Evolutionary conservation across 495 filamentous ascomycete species (phyloP), one percentile per base, ranked within the genome.

Genomic region (Daldinia bambusicola): DNA sequence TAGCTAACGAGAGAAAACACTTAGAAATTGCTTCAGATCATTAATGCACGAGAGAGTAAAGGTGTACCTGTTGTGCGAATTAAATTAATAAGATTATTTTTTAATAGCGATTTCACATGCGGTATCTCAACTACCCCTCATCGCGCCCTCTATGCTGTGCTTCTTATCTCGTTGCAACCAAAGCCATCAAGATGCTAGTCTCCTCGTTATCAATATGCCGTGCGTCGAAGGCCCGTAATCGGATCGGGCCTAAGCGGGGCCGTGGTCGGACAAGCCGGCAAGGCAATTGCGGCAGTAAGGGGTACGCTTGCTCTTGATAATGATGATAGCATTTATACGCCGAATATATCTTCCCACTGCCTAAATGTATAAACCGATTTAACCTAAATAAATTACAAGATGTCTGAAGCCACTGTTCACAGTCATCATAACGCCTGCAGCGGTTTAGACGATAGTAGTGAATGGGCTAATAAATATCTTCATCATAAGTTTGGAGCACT

Each of bases 401-500:
- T 26, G 26, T 3, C 26, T 26, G 3, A 26, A 1, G 26, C 26
- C 26, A 26, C 26, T 26, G 3, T 26, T 26, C 26, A 3, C 1
- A 26, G 26, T 3, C 26, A 26, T 3, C 3, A 26, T 26, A 26
- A 26, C 26, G 26, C 26, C 26, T 26, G 26, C 26, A 1, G 26
- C 26, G 3, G 26, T 3, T 26, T 26, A 3, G 26, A 26, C 26
- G 26, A 26, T 26, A 26, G 26, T 26, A 26, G 3, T 3, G 26
- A 20, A 6, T 0, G 6, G n/a, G 6, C 16, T 16, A 45, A 8
- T 16, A 45, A 3, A 20, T 8, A 48, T 0, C 43, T 22, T 40
- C 53, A 30, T 40, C 41, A 66, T 36, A 10, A 6, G 41, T 62
- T 20, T 57, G 50, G 32, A 57, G 55, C 34, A 71, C 52, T 22